phyloP scores from a whole-genome alignment of 1,284 basidiomycete species.

The Apiotrichum akiyoshidainum region DNA sequence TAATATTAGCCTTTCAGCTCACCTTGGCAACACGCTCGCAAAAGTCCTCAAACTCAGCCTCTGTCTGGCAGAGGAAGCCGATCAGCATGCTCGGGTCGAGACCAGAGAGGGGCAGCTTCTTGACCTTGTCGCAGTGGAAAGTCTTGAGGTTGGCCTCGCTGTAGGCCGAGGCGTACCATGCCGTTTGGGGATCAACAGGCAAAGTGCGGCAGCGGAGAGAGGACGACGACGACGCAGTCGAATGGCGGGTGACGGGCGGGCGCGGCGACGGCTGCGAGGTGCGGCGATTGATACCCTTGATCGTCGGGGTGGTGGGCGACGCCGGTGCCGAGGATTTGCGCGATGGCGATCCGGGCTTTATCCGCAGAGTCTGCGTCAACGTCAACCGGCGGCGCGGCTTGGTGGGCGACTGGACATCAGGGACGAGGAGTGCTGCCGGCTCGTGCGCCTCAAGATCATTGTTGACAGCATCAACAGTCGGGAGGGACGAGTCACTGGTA shows the following conservation, averaged over 20 bases:
- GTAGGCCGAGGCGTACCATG: slow-evolving; percentile 66
- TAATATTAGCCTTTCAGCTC: slow-evolving; percentile 28
- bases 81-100: slow-evolving; percentile 96
- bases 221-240: slow-evolving; percentile 2
- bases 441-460: slow-evolving; percentile 27
- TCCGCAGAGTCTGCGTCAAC: background rate
- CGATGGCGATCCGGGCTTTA: background rate
- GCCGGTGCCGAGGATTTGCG: background rate
- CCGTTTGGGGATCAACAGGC: slow-evolving; percentile 44
- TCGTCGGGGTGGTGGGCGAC: background rate
- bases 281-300: background rate
- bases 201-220: slow-evolving; percentile 4
- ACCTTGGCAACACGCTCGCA: slow-evolving; percentile 67
- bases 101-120: slow-evolving; percentile 87
- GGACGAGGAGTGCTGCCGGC: background rate
- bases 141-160: slow-evolving; percentile 67
- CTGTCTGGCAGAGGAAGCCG: slow-evolving; percentile 80
- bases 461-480: slow-evolving; percentile 36
- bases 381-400: slow-evolving; percentile 1
- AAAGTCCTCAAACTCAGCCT: slow-evolving; percentile 80
- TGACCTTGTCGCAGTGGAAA: slow-evolving; percentile 89
- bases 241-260: background rate
- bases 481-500: slow-evolving; percentile 2
- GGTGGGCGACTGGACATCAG: background rate
- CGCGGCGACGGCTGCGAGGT: slow-evolving; percentile 4